Evolutionary conservation across 2,329 filamentous ascomycete species (phyloP).

Genomic region (Colletotrichum limetticola): DNA sequence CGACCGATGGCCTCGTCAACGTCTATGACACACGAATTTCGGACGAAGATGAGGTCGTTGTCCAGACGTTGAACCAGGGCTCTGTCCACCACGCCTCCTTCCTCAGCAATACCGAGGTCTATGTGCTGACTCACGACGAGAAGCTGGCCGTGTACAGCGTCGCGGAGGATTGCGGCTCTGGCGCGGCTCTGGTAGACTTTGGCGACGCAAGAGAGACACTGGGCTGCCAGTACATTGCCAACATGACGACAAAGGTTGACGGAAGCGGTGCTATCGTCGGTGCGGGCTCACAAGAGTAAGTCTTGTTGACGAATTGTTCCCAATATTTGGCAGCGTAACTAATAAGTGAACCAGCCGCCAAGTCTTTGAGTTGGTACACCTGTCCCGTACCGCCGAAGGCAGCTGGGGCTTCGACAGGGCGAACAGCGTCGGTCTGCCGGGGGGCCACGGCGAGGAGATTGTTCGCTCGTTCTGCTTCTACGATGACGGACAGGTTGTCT

Average conservation of each 20-base stretch:
- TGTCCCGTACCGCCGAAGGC: conserved; percentile 58
- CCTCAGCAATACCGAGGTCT: conserved; percentile 72
- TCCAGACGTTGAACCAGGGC: conserved; percentile 82
- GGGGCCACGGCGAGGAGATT: conserved; percentile 72
- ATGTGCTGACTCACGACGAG: conserved; percentile 82
- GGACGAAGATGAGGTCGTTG: conserved; percentile 81
- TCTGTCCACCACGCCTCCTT: conserved; percentile 81
- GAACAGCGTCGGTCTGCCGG: conserved; percentile 67
- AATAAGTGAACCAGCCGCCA: conserved; percentile 54
- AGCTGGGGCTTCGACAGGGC: conserved; percentile 66
- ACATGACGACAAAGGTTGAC: conserved; percentile 70
- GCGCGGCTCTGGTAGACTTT: conserved; percentile 66
- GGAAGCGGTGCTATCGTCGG: conserved; percentile 70
- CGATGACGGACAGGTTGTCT: conserved; percentile 68
- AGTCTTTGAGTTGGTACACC: conserved; percentile 69
- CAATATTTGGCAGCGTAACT: not conserved
- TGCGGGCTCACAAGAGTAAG: conserved; percentile 75
- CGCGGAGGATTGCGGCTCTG: conserved; percentile 70
- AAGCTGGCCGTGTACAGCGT: conserved; percentile 78
- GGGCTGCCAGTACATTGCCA: conserved; percentile 79
- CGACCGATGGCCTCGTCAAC: conserved; percentile 83
- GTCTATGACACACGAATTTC: conserved; percentile 76
- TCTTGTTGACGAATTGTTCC: not conserved
- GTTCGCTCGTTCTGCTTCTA: conserved; percentile 73
- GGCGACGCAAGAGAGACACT: conserved; percentile 76